A percentile compares a stretch with the other conserved stretches of the same genome.
Evolutionary conservation across 306 rosid genomes (phyloP).

Genomic region (Vigna trinervia): DNA sequence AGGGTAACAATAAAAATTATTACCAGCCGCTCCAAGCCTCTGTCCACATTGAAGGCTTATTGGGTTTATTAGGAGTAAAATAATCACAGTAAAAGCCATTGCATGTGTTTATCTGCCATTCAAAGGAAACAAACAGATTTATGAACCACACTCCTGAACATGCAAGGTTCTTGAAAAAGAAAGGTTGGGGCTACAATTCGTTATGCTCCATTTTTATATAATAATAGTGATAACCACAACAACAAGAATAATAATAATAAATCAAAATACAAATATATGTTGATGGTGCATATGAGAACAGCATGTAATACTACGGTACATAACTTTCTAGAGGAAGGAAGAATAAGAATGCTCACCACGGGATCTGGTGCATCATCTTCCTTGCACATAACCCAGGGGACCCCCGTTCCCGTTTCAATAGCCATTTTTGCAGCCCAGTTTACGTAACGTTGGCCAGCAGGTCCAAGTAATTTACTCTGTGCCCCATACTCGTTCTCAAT

Average conservation of each 20-base stretch:
- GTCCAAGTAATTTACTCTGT: conserved; percentile 85
- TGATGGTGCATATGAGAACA: conserved; percentile 5
- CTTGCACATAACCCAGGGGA: conserved; percentile 99
- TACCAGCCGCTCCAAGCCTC: conserved; percentile 99
- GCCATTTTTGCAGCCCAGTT: conserved; percentile 99
- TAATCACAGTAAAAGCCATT: conserved; percentile 95
- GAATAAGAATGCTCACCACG: conserved; percentile 66
- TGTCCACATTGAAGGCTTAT: conserved; percentile 96
- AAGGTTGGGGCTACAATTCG: background rate
- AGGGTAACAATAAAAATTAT: conserved; percentile 37
- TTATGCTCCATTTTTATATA: background rate
- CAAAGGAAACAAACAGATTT: conserved; percentile 43
- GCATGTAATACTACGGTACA: conserved; percentile 27
- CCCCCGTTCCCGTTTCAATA: conserved; percentile 86
- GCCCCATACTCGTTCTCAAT: conserved; percentile 96
- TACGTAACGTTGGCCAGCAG: conserved; percentile 81
- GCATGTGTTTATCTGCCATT: conserved; percentile 91
- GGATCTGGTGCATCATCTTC: conserved; percentile 99
- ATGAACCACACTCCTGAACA: conserved; percentile 27
- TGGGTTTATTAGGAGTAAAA: conserved; percentile 89
- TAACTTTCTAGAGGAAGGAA: conserved; percentile 28
- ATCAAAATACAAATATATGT: conserved; percentile 14
- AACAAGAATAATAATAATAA: background rate
- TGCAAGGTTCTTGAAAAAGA: conserved; percentile 24
- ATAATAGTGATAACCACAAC: no score